Percentiles rank a stretch among this genome's conserved stretches.
These are phyloP conservation scores for Paramecium bursaria DNA, from an alignment of 73 alveolate genomes.

Conservation along the genomic window DNA sequence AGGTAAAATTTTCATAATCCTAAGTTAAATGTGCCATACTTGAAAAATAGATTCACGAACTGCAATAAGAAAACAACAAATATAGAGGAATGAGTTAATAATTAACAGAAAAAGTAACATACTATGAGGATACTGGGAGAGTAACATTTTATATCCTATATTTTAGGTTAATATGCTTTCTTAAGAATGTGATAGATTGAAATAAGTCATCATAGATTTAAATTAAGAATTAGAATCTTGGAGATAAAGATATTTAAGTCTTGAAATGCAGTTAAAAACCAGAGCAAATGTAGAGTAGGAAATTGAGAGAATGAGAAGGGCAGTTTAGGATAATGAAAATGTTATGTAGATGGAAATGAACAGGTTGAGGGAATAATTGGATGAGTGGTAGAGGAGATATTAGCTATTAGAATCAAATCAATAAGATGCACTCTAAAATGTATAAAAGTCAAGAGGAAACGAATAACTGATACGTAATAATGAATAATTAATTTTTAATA, in stretches of 20 bases:
- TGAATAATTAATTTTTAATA: too few relatives aligned
- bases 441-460: constrained; percentile 19
- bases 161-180: background rate
- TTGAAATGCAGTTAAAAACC: constrained; percentile 10
- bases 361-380: constrained; percentile 51
- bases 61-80: constrained; percentile 33
- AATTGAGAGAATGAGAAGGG: constrained; percentile 51
- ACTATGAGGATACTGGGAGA: constrained; percentile 53
- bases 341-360: constrained; percentile 40
- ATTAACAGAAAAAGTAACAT: constrained; percentile 43
- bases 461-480: constrained; percentile 14
- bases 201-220: constrained; percentile 26
- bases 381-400: constrained; percentile 43
- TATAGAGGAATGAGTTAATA: background rate
- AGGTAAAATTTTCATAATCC: background rate
- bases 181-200: constrained; percentile 48
- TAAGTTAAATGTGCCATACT: constrained; percentile 30
- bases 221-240: constrained; percentile 43
- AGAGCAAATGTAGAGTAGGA: constrained; percentile 40
- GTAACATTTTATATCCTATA: background rate
- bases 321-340: constrained; percentile 60
- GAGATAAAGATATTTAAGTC: constrained; percentile 44
- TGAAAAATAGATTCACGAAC: constrained; percentile 39
- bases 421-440: background rate
- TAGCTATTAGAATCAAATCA: background rate